phyloP scores from a whole-genome alignment of 2,329 filamentous ascomycete species.

The Trichoderma asperellum region DNA sequence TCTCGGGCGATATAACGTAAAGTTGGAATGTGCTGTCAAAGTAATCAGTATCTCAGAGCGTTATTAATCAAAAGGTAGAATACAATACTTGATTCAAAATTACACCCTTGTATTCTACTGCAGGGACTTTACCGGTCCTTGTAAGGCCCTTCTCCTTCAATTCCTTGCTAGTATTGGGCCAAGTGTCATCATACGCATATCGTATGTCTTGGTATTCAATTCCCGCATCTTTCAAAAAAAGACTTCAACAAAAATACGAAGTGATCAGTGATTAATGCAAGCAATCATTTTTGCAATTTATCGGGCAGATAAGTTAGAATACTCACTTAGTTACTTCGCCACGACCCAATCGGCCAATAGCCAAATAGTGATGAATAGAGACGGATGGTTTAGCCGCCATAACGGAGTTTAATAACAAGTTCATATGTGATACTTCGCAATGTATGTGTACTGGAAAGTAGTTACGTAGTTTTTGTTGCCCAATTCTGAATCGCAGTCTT shows the following conservation, averaged over 20 bases:
- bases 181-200: constrained; percentile 37
- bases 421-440: neutral
- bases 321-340: constrained; percentile 37
- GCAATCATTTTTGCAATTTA: neutral
- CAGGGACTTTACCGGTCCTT: constrained; percentile 42
- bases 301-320: neutral
- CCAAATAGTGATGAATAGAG: constrained; percentile 34
- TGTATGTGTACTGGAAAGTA: neutral
- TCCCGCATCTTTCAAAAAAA: constrained; percentile 28
- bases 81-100: constrained; percentile 32
- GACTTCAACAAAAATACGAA: neutral
- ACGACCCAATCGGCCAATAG: constrained; percentile 36
- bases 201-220: constrained; percentile 35
- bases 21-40: constrained; percentile 34
- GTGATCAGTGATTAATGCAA: neutral
- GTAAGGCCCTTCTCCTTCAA: constrained; percentile 36
- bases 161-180: constrained; percentile 33
- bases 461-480: neutral
- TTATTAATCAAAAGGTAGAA: neutral
- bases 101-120: constrained; percentile 43
- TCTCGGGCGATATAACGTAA: constrained; percentile 43
- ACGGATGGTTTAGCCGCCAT: constrained; percentile 27
- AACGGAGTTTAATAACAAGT: neutral
- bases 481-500: neutral
- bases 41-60: constrained; percentile 38